A percentile compares a stretch with the other conserved stretches of the same genome.
Evolutionary conservation across 306 rosid genomes (phyloP).

Genomic region (Cyclanthera cordifolia): DNA sequence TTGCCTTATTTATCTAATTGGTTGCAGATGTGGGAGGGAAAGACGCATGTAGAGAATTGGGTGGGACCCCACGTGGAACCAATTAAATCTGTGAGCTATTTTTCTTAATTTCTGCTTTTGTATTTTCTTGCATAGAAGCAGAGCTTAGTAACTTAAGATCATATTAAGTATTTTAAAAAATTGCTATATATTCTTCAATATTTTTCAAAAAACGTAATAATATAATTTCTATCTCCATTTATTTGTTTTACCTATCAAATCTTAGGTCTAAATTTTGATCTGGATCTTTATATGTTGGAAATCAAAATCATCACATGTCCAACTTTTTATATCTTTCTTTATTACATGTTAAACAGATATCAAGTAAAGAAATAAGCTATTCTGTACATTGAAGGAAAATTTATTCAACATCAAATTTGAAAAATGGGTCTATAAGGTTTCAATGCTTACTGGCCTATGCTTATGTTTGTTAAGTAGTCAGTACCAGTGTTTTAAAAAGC

Average conservation of each 20-base stretch:
- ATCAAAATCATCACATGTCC: background rate
- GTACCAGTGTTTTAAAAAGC: too few species aligned
- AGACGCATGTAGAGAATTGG: background rate
- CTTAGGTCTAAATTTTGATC: background rate
- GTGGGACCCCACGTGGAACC: background rate
- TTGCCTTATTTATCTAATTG: background rate
- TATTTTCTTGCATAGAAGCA: background rate
- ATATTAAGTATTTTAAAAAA: background rate
- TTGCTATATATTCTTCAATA: background rate
- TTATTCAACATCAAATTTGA: background rate
- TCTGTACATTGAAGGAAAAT: background rate
- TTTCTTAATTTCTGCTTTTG: constrained; percentile 8
- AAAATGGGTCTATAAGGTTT: background rate
- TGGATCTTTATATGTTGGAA: background rate
- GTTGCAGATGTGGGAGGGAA: constrained; percentile 4
- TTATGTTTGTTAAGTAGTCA: too few species aligned
- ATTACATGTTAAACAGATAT: background rate
- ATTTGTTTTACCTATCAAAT: background rate
- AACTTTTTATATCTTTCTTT: background rate
- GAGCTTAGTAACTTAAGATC: background rate
- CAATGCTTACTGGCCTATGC: background rate
- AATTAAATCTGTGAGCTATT: constrained; percentile 13
- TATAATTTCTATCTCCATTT: background rate
- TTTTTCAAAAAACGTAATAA: background rate
- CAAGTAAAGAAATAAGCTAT: background rate